Evolutionary conservation across 2,329 filamentous ascomycete genomes (phyloP).

Genomic region (Arachnomyces sp.): DNA sequence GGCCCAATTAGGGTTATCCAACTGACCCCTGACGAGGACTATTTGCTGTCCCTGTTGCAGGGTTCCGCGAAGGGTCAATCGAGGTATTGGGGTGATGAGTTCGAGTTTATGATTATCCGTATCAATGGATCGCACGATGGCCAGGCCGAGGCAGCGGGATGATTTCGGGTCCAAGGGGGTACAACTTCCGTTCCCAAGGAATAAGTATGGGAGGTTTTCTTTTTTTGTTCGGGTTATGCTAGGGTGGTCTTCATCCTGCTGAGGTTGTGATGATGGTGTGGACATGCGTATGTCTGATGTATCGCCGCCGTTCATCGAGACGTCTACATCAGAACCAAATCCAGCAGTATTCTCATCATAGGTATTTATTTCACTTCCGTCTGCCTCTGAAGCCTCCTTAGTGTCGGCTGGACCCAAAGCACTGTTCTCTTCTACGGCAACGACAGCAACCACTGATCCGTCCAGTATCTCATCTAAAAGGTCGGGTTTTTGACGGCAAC

Average conservation of each 20-base stretch:
- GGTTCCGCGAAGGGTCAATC: slow-evolving; percentile 20
- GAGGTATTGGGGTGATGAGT: slow-evolving; percentile 42
- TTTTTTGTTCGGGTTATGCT: slow-evolving; percentile 33
- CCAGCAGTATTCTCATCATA: not conserved
- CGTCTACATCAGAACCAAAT: slow-evolving; percentile 7
- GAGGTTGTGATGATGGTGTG: slow-evolving; percentile 3
- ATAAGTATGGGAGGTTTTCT: slow-evolving; percentile 46
- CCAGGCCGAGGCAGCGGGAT: slow-evolving; percentile 45
- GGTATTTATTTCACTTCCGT: slow-evolving; percentile 9
- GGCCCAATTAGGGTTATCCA: slow-evolving; percentile 40
- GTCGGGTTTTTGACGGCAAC: slow-evolving; percentile 41
- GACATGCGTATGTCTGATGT: slow-evolving; percentile 1
- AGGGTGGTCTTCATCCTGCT: slow-evolving; percentile 11
- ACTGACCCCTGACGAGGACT: slow-evolving; percentile 41
- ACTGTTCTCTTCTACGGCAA: slow-evolving; percentile 36
- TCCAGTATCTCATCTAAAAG: slow-evolving; percentile 46
- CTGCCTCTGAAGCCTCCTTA: not conserved
- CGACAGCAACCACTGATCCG: slow-evolving; percentile 48
- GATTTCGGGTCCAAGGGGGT: slow-evolving; percentile 40
- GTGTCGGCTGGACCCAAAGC: too few species aligned
- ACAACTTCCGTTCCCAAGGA: slow-evolving; percentile 33
- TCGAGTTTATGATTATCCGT: slow-evolving; percentile 33
- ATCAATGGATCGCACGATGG: slow-evolving; percentile 38
- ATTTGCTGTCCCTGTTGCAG: slow-evolving; percentile 32
- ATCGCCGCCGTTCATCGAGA: slow-evolving; percentile 11